These are phyloP conservation scores for California macrophylla DNA, from an alignment of 441 rosid genomes.

Conservation along the genomic window DNA sequence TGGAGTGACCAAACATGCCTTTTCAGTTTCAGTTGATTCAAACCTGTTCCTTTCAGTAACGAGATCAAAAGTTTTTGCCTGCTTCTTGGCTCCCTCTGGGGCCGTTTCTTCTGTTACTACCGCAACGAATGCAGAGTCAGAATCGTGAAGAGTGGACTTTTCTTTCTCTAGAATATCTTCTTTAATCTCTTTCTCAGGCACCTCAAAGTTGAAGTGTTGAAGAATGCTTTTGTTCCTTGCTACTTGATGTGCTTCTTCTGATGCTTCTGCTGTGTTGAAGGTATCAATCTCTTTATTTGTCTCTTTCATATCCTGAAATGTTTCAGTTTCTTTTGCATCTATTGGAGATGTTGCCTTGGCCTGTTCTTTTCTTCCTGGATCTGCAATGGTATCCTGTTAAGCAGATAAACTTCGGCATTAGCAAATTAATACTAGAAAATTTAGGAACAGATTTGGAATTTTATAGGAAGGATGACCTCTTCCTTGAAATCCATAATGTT, in stretches of 20 bases:
- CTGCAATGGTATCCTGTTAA: slow-evolving; percentile 24
- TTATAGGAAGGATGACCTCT: slow-evolving; percentile 20
- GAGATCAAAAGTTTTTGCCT: slow-evolving; percentile 14
- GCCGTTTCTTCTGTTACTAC: slow-evolving; percentile 17
- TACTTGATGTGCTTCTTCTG: slow-evolving; percentile 5
- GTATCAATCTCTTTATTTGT: slow-evolving; percentile 12
- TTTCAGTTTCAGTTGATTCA: slow-evolving; percentile 12
- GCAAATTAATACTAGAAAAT: neutral
- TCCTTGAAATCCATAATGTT: slow-evolving; percentile 11
- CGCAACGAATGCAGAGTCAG: slow-evolving; percentile 4
- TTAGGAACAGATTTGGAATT: neutral
- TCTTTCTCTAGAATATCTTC: slow-evolving; percentile 19
- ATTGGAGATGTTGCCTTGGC: slow-evolving; percentile 18
- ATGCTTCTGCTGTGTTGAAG: slow-evolving; percentile 4
- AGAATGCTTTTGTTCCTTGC: slow-evolving; percentile 16
- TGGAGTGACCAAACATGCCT: neutral
- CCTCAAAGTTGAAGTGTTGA: slow-evolving; percentile 2
- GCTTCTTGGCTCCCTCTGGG: slow-evolving; percentile 12
- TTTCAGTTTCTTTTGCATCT: slow-evolving; percentile 12
- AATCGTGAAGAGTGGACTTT: slow-evolving; percentile 4
- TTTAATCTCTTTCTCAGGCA: slow-evolving; percentile 14
- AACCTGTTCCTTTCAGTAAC: slow-evolving; percentile 19
- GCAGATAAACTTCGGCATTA: neutral
- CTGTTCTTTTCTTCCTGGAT: slow-evolving; percentile 14
- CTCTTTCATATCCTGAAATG: slow-evolving; percentile 14